Conservation (phyloP, 176 grass and related monocot genomes). For the Olyra latifolia region DNA sequence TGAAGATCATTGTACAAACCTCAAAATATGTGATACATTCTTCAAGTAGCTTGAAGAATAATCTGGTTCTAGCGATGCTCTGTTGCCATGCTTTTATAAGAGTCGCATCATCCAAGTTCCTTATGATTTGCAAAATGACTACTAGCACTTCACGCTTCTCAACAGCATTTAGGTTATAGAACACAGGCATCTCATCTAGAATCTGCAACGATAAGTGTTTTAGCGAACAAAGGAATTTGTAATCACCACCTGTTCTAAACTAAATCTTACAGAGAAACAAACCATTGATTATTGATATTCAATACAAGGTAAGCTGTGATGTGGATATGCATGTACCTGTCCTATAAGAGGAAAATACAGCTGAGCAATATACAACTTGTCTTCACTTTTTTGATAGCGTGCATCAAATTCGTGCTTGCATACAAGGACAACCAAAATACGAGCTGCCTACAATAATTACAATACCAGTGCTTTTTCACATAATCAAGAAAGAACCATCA, state of each 20-base stretch:
- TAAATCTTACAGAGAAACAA: slow-evolving; percentile 31
- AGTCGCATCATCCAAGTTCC: slow-evolving; percentile 91
- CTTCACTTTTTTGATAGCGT: slow-evolving; percentile 94
- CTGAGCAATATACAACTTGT: slow-evolving; percentile 96
- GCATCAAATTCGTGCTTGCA: slow-evolving; percentile 99
- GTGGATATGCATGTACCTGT: slow-evolving; percentile 48
- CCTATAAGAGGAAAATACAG: slow-evolving; percentile 97
- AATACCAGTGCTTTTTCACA: slow-evolving; percentile 21
- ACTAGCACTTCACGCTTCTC: slow-evolving; percentile 98
- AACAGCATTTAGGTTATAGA: slow-evolving; percentile 92
- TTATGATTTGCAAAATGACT: slow-evolving; percentile 96
- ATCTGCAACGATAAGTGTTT: slow-evolving; percentile 61
- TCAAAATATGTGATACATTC: slow-evolving; percentile 96
- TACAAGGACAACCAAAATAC: slow-evolving; percentile 89
- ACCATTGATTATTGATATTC: background rate
- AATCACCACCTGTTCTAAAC: slow-evolving; percentile 1
- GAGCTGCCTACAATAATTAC: slow-evolving; percentile 69
- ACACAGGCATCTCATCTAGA: slow-evolving; percentile 99
- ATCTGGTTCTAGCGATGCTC: slow-evolving; percentile 91
- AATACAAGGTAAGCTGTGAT: slow-evolving; percentile 18
- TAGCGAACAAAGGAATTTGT: slow-evolving; percentile 28
- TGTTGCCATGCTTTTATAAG: slow-evolving; percentile 99
- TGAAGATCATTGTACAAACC: slow-evolving; percentile 53
- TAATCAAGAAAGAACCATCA: slow-evolving; percentile 21
- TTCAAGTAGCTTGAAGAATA: slow-evolving; percentile 99